Evolutionary conservation across 345 rosid species (phyloP), one percentile per base, ranked within the genome.

Genomic region (Cardiospermum halicacabum): DNA sequence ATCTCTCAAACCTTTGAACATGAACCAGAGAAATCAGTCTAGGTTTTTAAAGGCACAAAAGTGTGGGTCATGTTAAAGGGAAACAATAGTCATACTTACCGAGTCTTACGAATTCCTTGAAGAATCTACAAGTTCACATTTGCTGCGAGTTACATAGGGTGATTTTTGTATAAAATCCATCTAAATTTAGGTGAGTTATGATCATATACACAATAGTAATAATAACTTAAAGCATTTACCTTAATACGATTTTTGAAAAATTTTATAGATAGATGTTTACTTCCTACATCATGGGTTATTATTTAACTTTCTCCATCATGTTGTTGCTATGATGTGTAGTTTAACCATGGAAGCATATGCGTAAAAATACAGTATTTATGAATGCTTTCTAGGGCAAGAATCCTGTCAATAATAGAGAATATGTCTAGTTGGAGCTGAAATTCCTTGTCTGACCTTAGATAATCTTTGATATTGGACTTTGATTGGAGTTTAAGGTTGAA

Each of bases 1-100:
- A 79, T 81, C 97, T 63, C 80, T 90, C 31, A 78, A 69, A 56
- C 85, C 92, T 80, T 79, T 11, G 85, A 79, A 64, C 75, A 76
- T 80, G 85, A 82, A 61, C 95, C 95, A 11, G 92, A 87, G 78
- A 72, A 43, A 67, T 87, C 95, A 53, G 95, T 90, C 62, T 85
- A 92, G 95, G 75, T 90, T 31, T 45, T 67, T 65, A 79, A 79
- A 73, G 94, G 87, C 70, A 84, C 90, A 13, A 26, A 82, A 30
- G 71, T 88, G 81, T 82, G 78, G 77, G 77, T 90, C 19, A 62
- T 79, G 58, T 84, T 89, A 51, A 84, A 84, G 76, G 85, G 75
- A 76, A 70, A 64, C 51, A 25, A 67, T 62, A 71, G 68, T 55
- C 58, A 49, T 63, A 58, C 55, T 31, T 22, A 56, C 49, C 39